Base-by-base conservation (phyloP, 2,329 filamentous ascomycete genomes). In the Coleophoma eucalyptorum region DNA sequence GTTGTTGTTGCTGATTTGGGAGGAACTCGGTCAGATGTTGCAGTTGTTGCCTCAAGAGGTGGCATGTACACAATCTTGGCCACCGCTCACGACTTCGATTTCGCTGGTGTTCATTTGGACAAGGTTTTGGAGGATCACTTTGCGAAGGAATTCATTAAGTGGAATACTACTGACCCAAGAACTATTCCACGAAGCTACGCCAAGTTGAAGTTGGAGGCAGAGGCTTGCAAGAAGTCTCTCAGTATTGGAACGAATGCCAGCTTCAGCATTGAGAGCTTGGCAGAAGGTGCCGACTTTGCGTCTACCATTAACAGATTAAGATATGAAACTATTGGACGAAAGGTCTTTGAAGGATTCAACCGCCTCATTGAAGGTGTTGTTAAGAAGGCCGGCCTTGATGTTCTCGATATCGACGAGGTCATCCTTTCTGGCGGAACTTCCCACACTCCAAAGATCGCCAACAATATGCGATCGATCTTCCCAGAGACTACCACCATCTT, bases 61-160 rank as follows among this genome's bases (percentile, higher is more conserved):
- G 94, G 94, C 67, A 93, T 97, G 77, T 97, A 97, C 80, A 97
- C 90, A 54, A 85, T 97, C 62, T 80, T 99, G 52, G 91, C 94
- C 18, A 96, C 93, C 12, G 84, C 87, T 31, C 94, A 97, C 75
- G 94, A 99, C 77, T 97, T 96, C 73, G 92, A 97, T 66, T 89
- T 93, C 60, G 86, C 89, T 50, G 94, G 94, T 65, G 79, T 83
- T 34, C 85, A 91, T 59, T 79, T 99, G 51, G 94, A 99, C 75
- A 82, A 94, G 69, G 87, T 93, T 46, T 80, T 99, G 52, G 89
- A 96, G 68, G 93, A 99, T 69, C 87, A 97, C 78, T 97, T 97
- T 62, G 89, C 93, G 62, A 99, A 99, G 80, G 94, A 99, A 73
- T 99, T 99, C 75, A 81, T 94, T 66, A 97, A 99, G 83, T 96